A percentile compares a stretch with the other conserved stretches of the same genome.
phyloP scores from a whole-genome alignment of 768 basidiomycete genomes.

The Leccinellum albellum region DNA sequence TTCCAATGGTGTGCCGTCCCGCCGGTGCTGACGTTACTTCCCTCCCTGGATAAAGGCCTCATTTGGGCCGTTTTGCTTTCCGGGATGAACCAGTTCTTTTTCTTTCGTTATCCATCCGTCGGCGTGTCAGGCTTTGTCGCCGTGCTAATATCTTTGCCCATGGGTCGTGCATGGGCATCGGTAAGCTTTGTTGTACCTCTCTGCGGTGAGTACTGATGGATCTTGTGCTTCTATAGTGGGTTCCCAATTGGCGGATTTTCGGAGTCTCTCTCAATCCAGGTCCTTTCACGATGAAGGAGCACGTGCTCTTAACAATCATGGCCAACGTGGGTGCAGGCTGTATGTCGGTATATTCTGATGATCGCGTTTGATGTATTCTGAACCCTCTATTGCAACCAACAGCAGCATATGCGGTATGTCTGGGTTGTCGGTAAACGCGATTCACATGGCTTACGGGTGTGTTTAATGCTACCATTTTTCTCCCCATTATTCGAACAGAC shows the following conservation, averaged over 20 bases:
- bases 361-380: background rate
- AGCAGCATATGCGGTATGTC: constrained; percentile 46
- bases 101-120: constrained; percentile 59
- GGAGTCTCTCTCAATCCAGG: constrained; percentile 70
- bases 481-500: constrained; percentile 34
- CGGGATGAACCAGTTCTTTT: constrained; percentile 78
- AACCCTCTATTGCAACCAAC: background rate
- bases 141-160: constrained; percentile 64
- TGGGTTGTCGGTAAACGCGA: background rate
- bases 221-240: constrained; percentile 26
- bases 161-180: constrained; percentile 63
- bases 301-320: constrained; percentile 67
- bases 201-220: background rate
- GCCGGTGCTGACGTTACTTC: background rate
- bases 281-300: constrained; percentile 72
- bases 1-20: background rate
- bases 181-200: constrained; percentile 10
- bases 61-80: constrained; percentile 57
- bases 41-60: constrained; percentile 22
- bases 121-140: constrained; percentile 51
- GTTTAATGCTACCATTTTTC: background rate
- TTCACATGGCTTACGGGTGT: background rate
- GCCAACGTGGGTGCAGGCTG: constrained; percentile 42
- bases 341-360: constrained; percentile 10
- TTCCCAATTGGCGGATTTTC: constrained; percentile 51